Percentiles rank a stretch among this genome's conserved stretches.
These are phyloP conservation scores for Coleophoma eucalyptorum DNA, from an alignment of 2,329 filamentous ascomycete species.

Conservation along the genomic window DNA sequence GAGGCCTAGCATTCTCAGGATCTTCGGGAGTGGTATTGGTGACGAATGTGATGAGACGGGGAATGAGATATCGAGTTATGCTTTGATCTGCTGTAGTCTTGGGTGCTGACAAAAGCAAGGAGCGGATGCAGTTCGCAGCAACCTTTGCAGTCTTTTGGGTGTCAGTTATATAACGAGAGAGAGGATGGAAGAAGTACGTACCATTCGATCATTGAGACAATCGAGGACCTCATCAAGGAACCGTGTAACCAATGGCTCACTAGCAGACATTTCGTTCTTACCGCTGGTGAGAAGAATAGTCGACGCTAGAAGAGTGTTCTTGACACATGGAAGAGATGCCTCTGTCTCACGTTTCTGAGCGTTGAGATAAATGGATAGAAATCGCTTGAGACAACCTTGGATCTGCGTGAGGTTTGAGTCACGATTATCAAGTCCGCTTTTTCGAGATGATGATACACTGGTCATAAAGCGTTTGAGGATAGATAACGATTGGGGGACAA, in stretches of 20 bases:
- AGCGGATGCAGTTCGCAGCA: constrained; percentile 84
- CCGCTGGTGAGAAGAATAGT: constrained; percentile 87
- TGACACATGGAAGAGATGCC: constrained; percentile 80
- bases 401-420: constrained; percentile 49
- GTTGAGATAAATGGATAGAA: constrained; percentile 74
- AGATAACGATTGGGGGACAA: constrained; percentile 85
- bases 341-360: constrained; percentile 72
- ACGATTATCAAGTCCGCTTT: constrained; percentile 32
- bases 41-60: constrained; percentile 73
- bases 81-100: constrained; percentile 64
- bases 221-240: constrained; percentile 82
- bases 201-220: constrained; percentile 75
- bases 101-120: constrained; percentile 67
- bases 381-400: constrained; percentile 76
- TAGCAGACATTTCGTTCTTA: constrained; percentile 66
- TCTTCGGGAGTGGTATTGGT: constrained; percentile 69
- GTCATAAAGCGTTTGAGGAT: constrained; percentile 89
- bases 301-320: constrained; percentile 84
- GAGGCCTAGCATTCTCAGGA: constrained; percentile 68
- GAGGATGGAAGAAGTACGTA: constrained; percentile 27
- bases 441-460: constrained; percentile 57
- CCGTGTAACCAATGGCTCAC: constrained; percentile 69
- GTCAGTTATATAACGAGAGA: constrained; percentile 9
- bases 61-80: constrained; percentile 71
- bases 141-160: constrained; percentile 72